Evolutionary conservation across 306 rosid genomes (phyloP), one percentile per base, ranked within the genome.

Genomic region (Inga oerstediana): DNA sequence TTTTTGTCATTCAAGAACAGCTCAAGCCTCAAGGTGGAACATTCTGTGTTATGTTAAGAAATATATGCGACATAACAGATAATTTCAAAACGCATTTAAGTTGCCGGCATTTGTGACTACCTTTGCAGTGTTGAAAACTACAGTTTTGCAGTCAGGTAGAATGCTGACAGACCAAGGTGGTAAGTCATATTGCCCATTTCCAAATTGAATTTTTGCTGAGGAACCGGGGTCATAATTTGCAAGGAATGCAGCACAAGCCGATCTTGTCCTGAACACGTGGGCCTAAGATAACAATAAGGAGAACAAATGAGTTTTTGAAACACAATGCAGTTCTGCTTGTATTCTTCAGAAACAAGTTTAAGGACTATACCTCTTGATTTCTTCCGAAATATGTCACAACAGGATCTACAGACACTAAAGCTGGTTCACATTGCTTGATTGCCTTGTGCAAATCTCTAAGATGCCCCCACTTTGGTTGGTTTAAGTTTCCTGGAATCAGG

Each of bases 151-250:
- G 83, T 89, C 97, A 69, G 95, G 98, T 73, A 95, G 95, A 85
- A 95, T 86, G 81, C 95, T 93, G 71, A 95, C 81, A 74, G 98
- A 95, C 98, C 98, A 95, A 37, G 97, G 91, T 10, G 98, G 98
- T 54, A 95, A 84, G 43, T 81, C 85, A 66, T 93, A 95, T 34
- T 72, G 84, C 74, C 83, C 85, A 81, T 80, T 84, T 44, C 92
- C 91, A 87, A 93, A 95, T n/a, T 61, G 78, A 74, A 92, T 89
- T 46, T 20, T 93, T 32, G 91, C 86, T 7, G 83, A 51, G 19
- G 91, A 88, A 62, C 14, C 61, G 17, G 90, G 59, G 81, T 91
- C 85, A 75, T 91, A 93, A 72, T 95, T 95, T 48, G 98, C 87
- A 75, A 95, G 92, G 79, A 95, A 95, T 66, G 98, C 97, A 62